Evolutionary conservation across 345 rosid species (phyloP), one percentile per base, ranked within the genome.

Genomic region (Boechera retrofracta): DNA sequence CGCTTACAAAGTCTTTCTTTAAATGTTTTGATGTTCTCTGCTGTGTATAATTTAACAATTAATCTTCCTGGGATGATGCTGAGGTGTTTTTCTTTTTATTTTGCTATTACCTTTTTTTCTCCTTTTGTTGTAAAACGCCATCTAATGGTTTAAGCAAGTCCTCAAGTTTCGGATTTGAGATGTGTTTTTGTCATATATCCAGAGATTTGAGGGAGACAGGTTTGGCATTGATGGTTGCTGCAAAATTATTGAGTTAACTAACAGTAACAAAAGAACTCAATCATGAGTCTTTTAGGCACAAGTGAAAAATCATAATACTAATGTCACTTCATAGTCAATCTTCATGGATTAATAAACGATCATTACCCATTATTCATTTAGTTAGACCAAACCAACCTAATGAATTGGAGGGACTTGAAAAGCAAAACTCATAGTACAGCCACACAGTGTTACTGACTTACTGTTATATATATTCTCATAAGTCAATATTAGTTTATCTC

Each of bases 271-370:
- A 59, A 15, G 12, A 75, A 18, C 56, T 31, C 48, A 63, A 77
- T 70, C 59, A 77, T 77, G 54, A 2, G 42, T 48, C 35, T 33
- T 74, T 31, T 10, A 35, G 71, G 8, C 60, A 38, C n/a, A 71
- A n/a, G 64, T 31, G 21, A 38, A 72, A 66, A 56, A 11, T 26
- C 68, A 26, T 57, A 71, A 10, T 72, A 72, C 24, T 78, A 73
- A 54, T 68, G 74, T 79, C 78, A 74, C 78, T 79, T 68, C 78
- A 31, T 44, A 54, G 45, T 79, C 74, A 73, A 79, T 72, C 82
- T 79, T 79, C 74, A 53, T 61, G 60, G 64, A 57, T 51, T 58
- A 36, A 45, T 62, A 67, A 6, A 26, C 24, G 64, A 78, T 78
- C 64, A 78, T 78, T 58, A 42, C 28, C 67, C 57, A 59, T 78